Base-by-base conservation (phyloP, 371 early-diverging fungal species). In the Mortierella sp. region DNA sequence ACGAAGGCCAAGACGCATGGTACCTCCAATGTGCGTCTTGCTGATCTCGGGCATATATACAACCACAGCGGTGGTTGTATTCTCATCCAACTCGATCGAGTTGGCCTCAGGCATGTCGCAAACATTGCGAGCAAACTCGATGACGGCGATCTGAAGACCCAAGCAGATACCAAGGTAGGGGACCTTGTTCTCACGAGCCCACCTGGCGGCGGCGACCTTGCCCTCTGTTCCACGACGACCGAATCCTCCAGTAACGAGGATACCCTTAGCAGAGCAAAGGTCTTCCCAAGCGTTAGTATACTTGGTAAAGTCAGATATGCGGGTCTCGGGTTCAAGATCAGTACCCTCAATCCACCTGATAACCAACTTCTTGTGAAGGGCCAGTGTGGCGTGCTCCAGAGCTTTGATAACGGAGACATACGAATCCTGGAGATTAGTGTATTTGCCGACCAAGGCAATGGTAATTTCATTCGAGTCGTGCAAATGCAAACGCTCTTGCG, bases 101-200 rank as follows among this genome's bases (percentile, higher is more conserved):
- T 95, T 87, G 61, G 98, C 98, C 26, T 85, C 91, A n/a, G 83
- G 45, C 75, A 99, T 87, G 56, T 93, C 96, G 64, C 95, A 93
- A 13, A 99, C 96, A 76, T 99, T 93, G 71, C 99, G 94, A 10
- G 97, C 97, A 88, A 97, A 97, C 84, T 99, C 99, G 66, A 99
- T 97, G 22, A 97, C 97, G 9, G 99, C 96, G 10, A 99, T 88
- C 84, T 99, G 99, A 76, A 99, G 89, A 70, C 99, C 99, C 35
- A 99, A 89, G 85, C 99, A 99, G 82, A 99, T 98, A 70, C 98
- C 98, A 32, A 99, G 92, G 86, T 96, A 99, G 51, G 99, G 99
- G 29, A 99, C 86, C 76, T 95, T 95, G 86, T 98, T 93, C 84
- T 97, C 96, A 84, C 99, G 95, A 34, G 99, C 99, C 96, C 96